Percentiles rank a stretch among this genome's conserved stretches.
phyloP scores from a whole-genome alignment of 805 yeast species.

The Hanseniaspora taiwanica region DNA sequence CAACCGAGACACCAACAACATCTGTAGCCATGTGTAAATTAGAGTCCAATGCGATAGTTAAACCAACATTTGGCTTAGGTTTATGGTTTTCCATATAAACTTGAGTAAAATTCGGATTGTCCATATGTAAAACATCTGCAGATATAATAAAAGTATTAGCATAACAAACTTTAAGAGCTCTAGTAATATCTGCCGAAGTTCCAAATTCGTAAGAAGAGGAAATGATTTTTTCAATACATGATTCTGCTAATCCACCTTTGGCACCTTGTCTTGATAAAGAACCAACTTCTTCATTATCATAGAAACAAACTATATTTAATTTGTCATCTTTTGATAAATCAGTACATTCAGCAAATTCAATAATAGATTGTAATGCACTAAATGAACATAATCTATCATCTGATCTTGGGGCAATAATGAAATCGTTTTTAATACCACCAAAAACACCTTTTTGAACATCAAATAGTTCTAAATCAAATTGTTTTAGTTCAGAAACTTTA shows the following conservation, averaged over 20 bases:
- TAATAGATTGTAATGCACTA: constrained; percentile 51
- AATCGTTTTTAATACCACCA: constrained; percentile 70
- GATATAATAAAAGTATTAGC: constrained; percentile 73
- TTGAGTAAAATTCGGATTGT: constrained; percentile 62
- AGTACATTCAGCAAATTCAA: constrained; percentile 32
- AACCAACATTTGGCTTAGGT: constrained; percentile 69
- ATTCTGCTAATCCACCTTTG: constrained; percentile 59
- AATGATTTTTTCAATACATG: constrained; percentile 45
- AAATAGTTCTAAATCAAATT: constrained; percentile 64
- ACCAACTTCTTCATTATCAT: constrained; percentile 78
- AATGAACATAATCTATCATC: constrained; percentile 77
- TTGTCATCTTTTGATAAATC: constrained; percentile 26
- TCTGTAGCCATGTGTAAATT: constrained; percentile 81
- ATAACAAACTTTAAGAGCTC: constrained; percentile 29
- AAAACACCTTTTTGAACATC: constrained; percentile 70
- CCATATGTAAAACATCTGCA: constrained; percentile 74
- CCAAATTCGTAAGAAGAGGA: constrained; percentile 19
- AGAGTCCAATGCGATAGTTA: constrained; percentile 59
- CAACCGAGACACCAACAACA: constrained; percentile 53
- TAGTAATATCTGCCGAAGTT: constrained; percentile 14
- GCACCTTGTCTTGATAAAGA: constrained; percentile 74
- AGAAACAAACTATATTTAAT: constrained; percentile 50
- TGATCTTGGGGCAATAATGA: constrained; percentile 67
- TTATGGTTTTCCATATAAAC: constrained; percentile 67
- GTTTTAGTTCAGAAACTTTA: constrained; percentile 46